Conservation (phyloP, 176 grass and related monocot genomes). For the Juncus inflexus region DNA sequence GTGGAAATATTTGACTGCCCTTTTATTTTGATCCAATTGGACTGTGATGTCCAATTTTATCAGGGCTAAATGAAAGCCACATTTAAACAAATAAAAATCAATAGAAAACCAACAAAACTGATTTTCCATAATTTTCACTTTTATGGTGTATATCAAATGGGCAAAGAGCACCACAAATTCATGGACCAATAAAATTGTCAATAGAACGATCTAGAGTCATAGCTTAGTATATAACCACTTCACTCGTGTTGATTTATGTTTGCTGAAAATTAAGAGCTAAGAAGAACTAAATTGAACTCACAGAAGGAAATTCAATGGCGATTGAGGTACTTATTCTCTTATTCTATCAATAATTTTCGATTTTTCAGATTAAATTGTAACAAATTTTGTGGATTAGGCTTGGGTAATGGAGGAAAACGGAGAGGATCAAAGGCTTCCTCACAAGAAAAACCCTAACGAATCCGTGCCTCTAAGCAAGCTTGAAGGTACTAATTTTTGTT, state of each 20-base stretch:
- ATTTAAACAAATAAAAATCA: too few relatives aligned
- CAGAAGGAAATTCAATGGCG: not conserved
- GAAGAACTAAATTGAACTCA: not conserved
- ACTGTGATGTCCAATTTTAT: too few relatives aligned
- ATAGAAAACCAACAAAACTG: too few relatives aligned
- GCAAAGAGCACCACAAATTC: slow-evolving; percentile 3
- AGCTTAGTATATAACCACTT: not conserved
- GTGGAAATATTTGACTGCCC: too few relatives aligned
- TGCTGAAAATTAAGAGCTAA: not conserved
- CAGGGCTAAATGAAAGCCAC: too few relatives aligned
- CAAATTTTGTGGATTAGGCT: slow-evolving; percentile 28
- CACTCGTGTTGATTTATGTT: not conserved
- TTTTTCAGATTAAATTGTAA: not conserved
- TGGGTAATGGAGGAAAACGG: slow-evolving; percentile 67
- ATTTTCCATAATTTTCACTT: not conserved
- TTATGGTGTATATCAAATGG: not conserved
- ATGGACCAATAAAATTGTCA: not conserved
- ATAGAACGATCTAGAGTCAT: not conserved
- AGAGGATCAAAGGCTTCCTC: slow-evolving; percentile 51
- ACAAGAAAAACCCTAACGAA: slow-evolving; percentile 38
- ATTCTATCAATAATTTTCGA: not conserved
- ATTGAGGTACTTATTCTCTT: slow-evolving; percentile 14
- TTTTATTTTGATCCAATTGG: too few relatives aligned
- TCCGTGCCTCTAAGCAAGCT: slow-evolving; percentile 56
- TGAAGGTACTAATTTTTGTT: slow-evolving; percentile 39